These are phyloP conservation scores for Penicillium flavigenum DNA, from an alignment of 495 filamentous ascomycete species.

Conservation along the genomic window DNA sequence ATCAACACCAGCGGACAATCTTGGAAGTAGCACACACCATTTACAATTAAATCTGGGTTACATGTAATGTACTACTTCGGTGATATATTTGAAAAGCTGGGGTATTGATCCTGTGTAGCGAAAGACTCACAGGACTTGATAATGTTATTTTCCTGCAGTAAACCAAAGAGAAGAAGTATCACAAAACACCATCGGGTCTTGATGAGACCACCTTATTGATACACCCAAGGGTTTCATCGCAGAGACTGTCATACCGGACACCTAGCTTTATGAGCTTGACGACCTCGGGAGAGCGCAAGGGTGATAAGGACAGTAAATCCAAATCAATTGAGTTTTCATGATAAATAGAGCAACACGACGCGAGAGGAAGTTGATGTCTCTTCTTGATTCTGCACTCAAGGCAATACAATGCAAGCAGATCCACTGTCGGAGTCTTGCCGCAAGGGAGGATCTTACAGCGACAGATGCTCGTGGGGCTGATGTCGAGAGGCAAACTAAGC, in stretches of 20 bases:
- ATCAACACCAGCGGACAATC: not conserved
- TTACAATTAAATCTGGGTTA: not conserved
- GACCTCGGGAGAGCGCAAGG: not conserved
- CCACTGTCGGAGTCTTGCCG: constrained; percentile 1
- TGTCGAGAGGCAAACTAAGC: not conserved
- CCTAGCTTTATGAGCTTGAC: not conserved
- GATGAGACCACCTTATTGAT: not conserved
- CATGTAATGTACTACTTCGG: not conserved
- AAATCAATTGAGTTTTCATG: not conserved
- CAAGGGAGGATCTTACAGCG: constrained; percentile 4
- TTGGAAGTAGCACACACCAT: too few species aligned
- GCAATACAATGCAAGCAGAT: constrained; percentile 1
- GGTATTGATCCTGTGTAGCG: not conserved
- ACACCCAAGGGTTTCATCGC: constrained; percentile 4
- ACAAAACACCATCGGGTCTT: not conserved
- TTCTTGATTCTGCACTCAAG: not conserved
- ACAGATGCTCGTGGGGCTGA: constrained; percentile 7
- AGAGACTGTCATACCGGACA: constrained; percentile 5
- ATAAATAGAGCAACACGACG: not conserved
- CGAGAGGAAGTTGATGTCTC: not conserved
- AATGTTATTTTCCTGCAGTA: not conserved
- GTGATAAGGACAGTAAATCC: not conserved
- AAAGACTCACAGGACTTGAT: not conserved
- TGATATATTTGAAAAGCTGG: not conserved
- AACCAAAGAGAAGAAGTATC: not conserved